These are phyloP conservation scores for Mucor circinelloides DNA, from an alignment of 371 early-diverging fungal genomes.

Conservation along the genomic window DNA sequence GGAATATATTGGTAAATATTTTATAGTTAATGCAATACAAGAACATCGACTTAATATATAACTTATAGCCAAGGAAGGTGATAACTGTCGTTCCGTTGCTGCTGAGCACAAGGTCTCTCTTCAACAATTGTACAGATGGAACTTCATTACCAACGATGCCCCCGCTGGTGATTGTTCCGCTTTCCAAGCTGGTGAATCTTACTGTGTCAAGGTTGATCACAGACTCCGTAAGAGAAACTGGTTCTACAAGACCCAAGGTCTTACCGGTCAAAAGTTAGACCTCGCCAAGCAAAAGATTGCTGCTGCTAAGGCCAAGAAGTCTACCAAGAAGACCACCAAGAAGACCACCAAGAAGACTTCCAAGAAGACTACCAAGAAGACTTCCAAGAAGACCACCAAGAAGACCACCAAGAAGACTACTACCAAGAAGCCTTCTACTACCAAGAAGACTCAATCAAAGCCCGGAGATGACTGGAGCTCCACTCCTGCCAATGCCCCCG, in stretches of 20 bases:
- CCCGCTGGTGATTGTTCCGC: conserved; percentile 9
- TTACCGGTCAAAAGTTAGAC: conserved; percentile 26
- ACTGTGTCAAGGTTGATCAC: conserved; percentile 19
- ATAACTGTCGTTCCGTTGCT: conserved; percentile 22
- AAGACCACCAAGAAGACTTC: conserved; percentile 28
- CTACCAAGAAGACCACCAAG: conserved; percentile 11
- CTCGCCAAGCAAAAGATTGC: conserved; percentile 28
- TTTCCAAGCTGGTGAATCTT: conserved; percentile 10
- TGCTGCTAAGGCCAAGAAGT: conserved; percentile 20
- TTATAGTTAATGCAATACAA: background rate
- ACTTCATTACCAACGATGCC: conserved; percentile 1
- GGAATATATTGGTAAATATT: conserved; percentile 21
- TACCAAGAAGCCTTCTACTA: conserved; percentile 7
- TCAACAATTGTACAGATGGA: conserved; percentile 17
- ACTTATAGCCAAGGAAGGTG: conserved; percentile 17
- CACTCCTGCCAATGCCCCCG: conserved; percentile 27
- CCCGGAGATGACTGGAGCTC: conserved; percentile 31
- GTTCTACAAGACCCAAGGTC: conserved; percentile 31
- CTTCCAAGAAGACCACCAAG: conserved; percentile 31
- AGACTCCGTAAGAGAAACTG: conserved; percentile 21
- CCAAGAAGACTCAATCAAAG: conserved; percentile 20
- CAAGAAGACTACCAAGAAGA: conserved; percentile 34
- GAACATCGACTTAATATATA: too few species aligned
- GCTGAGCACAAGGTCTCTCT: background rate
- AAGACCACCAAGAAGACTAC: conserved; percentile 16